phyloP scores from a whole-genome alignment of 1,284 basidiomycete genomes.

The Microbotryum intermedium region DNA sequence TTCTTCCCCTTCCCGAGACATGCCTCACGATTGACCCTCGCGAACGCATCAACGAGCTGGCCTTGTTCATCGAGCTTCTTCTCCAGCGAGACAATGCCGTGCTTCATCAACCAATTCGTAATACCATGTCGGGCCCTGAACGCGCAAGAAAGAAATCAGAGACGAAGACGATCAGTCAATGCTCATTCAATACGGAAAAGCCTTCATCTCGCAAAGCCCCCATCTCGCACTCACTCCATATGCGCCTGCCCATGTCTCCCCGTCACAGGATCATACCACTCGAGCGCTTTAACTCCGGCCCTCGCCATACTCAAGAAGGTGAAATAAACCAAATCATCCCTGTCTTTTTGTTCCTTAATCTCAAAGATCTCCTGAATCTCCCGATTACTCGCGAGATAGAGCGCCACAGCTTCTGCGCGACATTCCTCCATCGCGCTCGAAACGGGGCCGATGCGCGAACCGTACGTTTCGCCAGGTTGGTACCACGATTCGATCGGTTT shows the following conservation, averaged over 20 bases:
- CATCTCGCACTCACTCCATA: constrained; percentile 45
- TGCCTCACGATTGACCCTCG: constrained; percentile 59
- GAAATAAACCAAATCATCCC: constrained; percentile 67
- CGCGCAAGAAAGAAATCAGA: too few relatives aligned
- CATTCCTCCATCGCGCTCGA: constrained; percentile 83
- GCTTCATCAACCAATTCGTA: constrained; percentile 61
- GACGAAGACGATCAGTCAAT: too few relatives aligned
- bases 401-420: constrained; percentile 68
- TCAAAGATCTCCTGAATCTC: constrained; percentile 70
- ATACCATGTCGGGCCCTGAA: constrained; percentile 55
- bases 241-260: constrained; percentile 83
- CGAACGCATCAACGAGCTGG: constrained; percentile 57
- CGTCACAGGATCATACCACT: constrained; percentile 69
- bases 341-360: constrained; percentile 58
- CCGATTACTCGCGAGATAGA: constrained; percentile 60
- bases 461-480: constrained; percentile 50
- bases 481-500: constrained; percentile 71
- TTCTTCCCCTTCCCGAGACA: constrained; percentile 57
- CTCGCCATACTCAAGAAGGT: constrained; percentile 70
- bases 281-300: constrained; percentile 62
- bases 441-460: constrained; percentile 67
- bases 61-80: constrained; percentile 46
- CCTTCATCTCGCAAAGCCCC: too few relatives aligned
- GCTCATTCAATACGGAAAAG: too few relatives aligned
- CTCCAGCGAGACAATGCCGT: constrained; percentile 61